phyloP scores from a whole-genome alignment of 1,284 basidiomycete genomes.

The Gastroboletus turbinatus region DNA sequence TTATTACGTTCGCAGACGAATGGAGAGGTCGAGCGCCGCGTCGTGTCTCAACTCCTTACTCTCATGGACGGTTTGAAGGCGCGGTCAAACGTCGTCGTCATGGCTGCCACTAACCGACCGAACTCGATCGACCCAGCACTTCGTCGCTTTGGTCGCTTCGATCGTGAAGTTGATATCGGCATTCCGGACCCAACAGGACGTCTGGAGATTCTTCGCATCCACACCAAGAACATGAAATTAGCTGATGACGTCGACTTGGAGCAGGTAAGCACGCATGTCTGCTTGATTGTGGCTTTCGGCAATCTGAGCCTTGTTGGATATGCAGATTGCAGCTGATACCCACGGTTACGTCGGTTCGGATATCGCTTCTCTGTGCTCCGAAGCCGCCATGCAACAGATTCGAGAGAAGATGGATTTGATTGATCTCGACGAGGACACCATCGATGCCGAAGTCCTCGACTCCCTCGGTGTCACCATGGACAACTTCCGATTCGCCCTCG shows the following conservation, averaged over 20 bases:
- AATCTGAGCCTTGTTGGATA: conserved; percentile 6
- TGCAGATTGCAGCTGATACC: conserved; percentile 93
- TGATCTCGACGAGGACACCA: conserved; percentile 84
- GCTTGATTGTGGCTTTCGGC: conserved; percentile 1
- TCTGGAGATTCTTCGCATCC: conserved; percentile 96
- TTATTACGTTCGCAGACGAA: conserved; percentile 68
- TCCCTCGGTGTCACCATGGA: conserved; percentile 89
- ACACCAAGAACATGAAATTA: conserved; percentile 99
- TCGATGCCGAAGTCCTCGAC: conserved; percentile 87
- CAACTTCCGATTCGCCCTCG: conserved; percentile 88
- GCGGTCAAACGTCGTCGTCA: conserved; percentile 98
- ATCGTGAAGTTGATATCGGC: conserved; percentile 98
- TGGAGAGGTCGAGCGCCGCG: conserved; percentile 98
- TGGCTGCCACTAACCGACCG: conserved; percentile 98
- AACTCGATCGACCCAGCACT: conserved; percentile 99
- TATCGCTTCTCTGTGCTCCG: conserved; percentile 89
- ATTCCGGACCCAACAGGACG: conserved; percentile 99
- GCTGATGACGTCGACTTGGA: conserved; percentile 98
- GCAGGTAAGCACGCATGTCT: conserved; percentile 53
- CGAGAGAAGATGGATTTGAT: conserved; percentile 90
- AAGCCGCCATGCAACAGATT: conserved; percentile 91
- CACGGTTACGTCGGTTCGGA: conserved; percentile 99
- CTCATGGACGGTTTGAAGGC: conserved; percentile 99
- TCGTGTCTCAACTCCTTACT: conserved; percentile 96
- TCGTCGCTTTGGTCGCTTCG: conserved; percentile 97